A percentile compares a stretch with the other conserved stretches of the same genome.
Evolutionary conservation across 805 yeast species (phyloP).

Genomic region (Hanseniaspora thailandica): DNA sequence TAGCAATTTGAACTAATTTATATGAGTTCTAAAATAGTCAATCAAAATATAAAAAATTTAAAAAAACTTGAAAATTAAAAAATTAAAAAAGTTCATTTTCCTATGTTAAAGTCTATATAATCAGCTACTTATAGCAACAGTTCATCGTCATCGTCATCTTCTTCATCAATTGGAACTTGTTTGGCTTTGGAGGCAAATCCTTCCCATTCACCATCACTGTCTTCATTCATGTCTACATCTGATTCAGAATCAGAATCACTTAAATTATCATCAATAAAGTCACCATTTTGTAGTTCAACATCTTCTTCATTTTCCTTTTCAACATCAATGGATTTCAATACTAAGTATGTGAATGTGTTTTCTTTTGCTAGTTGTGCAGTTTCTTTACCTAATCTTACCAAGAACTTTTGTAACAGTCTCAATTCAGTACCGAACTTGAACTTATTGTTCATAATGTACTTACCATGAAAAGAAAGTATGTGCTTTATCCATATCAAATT

Average conservation of each 20-base stretch:
- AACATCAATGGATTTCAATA: constrained; percentile 32
- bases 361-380: constrained; percentile 44
- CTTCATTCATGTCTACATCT: constrained; percentile 25
- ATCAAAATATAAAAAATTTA: too few species aligned
- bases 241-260: constrained; percentile 24
- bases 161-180: constrained; percentile 22
- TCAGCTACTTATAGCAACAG: constrained; percentile 1
- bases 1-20: too few species aligned
- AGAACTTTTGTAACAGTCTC: constrained; percentile 62
- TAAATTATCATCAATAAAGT: constrained; percentile 23
- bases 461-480: constrained; percentile 63
- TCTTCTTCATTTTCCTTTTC: constrained; percentile 25
- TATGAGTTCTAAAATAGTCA: too few species aligned
- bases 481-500: constrained; percentile 69
- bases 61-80: not conserved
- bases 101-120: not conserved
- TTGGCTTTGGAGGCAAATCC: constrained; percentile 25
- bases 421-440: constrained; percentile 52
- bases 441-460: constrained; percentile 50
- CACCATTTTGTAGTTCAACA: constrained; percentile 27
- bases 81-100: not conserved
- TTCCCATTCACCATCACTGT: constrained; percentile 32
- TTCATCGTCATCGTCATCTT: constrained; percentile 22
- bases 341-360: constrained; percentile 45
- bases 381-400: constrained; percentile 64